Percentiles rank a stretch among this genome's conserved stretches.
Evolutionary conservation across 345 rosid species (phyloP).

Genomic region (Citrus hindsii): DNA sequence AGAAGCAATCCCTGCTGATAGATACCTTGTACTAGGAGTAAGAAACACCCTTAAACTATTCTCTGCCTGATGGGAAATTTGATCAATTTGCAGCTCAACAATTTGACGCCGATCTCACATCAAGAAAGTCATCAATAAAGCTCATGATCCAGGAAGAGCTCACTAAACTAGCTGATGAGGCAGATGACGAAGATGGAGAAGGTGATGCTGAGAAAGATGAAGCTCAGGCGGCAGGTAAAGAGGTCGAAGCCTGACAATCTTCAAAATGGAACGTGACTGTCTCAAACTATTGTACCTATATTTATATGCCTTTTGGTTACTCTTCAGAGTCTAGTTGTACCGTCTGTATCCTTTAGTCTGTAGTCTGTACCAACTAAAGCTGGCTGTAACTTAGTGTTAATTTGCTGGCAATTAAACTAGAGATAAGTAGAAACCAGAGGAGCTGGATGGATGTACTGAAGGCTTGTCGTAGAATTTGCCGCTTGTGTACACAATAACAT

Average conservation of each 20-base stretch:
- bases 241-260: constrained; percentile 38
- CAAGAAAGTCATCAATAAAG: constrained; percentile 71
- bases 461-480: constrained; percentile 10
- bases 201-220: constrained; percentile 46
- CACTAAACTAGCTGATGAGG: constrained; percentile 78
- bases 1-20: not conserved
- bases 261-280: constrained; percentile 7
- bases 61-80: constrained; percentile 4
- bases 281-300: constrained; percentile 13
- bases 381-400: constrained; percentile 25
- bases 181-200: constrained; percentile 60
- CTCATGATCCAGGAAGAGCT: constrained; percentile 87
- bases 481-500: constrained; percentile 22
- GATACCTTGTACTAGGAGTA: not conserved
- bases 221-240: constrained; percentile 32
- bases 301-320: not conserved
- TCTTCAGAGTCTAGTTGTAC: constrained; percentile 4
- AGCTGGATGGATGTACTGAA: constrained; percentile 8
- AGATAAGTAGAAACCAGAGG: constrained; percentile 19
- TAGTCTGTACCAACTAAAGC: constrained; percentile 16
- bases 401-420: constrained; percentile 19
- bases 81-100: constrained; percentile 42
- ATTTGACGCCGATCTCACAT: constrained; percentile 45
- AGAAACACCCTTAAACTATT: not conserved
- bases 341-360: constrained; percentile 13